A percentile compares a stretch with the other conserved stretches of the same genome.
phyloP scores from a whole-genome alignment of 768 basidiomycete species.

The Chlorophyllum brunneum region DNA sequence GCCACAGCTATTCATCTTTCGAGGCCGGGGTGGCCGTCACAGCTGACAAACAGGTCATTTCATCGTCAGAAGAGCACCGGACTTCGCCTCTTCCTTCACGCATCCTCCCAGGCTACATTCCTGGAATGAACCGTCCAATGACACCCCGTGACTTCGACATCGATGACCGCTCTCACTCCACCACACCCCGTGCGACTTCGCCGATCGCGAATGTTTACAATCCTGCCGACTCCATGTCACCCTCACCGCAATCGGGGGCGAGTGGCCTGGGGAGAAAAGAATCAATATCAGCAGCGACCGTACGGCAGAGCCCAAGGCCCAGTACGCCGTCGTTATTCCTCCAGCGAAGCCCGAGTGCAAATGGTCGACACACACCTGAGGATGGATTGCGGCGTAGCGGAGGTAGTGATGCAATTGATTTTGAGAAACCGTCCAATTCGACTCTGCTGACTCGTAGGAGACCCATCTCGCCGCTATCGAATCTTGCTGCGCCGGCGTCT shows the following conservation, averaged over 20 bases:
- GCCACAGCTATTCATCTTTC: slow-evolving; percentile 33
- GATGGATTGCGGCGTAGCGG: slow-evolving; percentile 27
- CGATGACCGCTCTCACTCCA: slow-evolving; percentile 65
- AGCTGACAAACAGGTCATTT: slow-evolving; percentile 20
- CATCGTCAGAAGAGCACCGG: slow-evolving; percentile 47
- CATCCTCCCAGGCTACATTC: slow-evolving; percentile 77
- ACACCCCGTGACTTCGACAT: slow-evolving; percentile 77
- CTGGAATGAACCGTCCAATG: slow-evolving; percentile 89
- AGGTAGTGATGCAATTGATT: slow-evolving; percentile 34
- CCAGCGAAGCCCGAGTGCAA: slow-evolving; percentile 45
- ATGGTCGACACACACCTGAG: slow-evolving; percentile 66
- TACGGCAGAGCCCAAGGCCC: slow-evolving; percentile 41
- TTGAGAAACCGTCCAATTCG: slow-evolving; percentile 45
- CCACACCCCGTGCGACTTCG: slow-evolving; percentile 78
- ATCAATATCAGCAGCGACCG: slow-evolving; percentile 46
- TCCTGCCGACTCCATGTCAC: slow-evolving; percentile 24
- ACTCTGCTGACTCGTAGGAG: slow-evolving; percentile 54
- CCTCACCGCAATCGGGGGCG: slow-evolving; percentile 25
- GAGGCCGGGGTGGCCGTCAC: slow-evolving; percentile 59
- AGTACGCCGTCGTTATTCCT: slow-evolving; percentile 56
- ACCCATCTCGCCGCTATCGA: slow-evolving; percentile 71
- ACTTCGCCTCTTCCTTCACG: slow-evolving; percentile 61
- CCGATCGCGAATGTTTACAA: slow-evolving; percentile 38
- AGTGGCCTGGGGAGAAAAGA: slow-evolving; percentile 45
- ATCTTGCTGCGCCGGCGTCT: slow-evolving; percentile 18